Evolutionary conservation across 305 asterid species (phyloP).

Genomic region (Petunia hybrid): DNA sequence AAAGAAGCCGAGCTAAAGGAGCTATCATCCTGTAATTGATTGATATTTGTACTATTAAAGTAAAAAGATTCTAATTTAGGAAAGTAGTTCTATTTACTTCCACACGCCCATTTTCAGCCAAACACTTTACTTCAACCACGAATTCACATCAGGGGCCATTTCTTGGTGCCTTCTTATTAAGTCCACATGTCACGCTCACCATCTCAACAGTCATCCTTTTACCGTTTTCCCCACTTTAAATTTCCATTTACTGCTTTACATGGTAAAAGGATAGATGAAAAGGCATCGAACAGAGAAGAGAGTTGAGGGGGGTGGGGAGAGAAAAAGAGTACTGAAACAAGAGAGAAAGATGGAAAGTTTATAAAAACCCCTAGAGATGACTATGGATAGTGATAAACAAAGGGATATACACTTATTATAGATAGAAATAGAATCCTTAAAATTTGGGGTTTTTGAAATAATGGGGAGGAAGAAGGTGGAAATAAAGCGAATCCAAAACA

Average conservation of each 20-base stretch:
- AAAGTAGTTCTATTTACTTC: too few species aligned
- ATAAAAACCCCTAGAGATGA: neutral
- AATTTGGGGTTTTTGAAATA: neutral
- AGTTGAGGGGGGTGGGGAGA: neutral
- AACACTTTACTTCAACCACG: too few species aligned
- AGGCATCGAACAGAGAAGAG: neutral
- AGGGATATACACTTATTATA: neutral
- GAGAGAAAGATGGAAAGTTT: neutral
- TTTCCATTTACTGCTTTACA: neutral
- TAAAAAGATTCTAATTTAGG: too few species aligned
- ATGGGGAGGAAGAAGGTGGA: too few species aligned
- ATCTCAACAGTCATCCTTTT: neutral
- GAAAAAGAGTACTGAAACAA: neutral
- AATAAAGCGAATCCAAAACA: too few species aligned
- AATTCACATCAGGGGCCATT: too few species aligned
- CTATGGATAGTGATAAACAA: neutral
- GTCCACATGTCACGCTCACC: neutral
- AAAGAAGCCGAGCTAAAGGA: too few species aligned
- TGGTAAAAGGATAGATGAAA: neutral
- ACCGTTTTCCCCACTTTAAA: neutral
- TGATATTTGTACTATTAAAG: too few species aligned
- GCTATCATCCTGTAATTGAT: too few species aligned
- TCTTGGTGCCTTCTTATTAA: too few species aligned
- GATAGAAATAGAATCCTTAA: neutral
- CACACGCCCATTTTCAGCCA: too few species aligned